Evolutionary conservation across 2,329 filamentous ascomycete species (phyloP).

Genomic region (Chaetomium olivaceum): DNA sequence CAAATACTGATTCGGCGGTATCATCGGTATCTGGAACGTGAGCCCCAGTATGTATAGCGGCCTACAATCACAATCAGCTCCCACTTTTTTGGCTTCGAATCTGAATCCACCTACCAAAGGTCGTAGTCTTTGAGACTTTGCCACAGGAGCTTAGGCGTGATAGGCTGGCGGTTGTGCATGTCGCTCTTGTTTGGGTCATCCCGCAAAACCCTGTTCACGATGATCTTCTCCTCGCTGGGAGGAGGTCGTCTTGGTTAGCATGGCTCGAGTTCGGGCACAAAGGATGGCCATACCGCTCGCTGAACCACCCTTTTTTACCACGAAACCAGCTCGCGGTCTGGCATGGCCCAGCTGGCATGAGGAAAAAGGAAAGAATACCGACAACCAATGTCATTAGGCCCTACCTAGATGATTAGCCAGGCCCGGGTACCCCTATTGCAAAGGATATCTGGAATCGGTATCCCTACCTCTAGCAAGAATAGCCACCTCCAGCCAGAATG

Average conservation of each 20-base stretch:
- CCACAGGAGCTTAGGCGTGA: constrained; percentile 53
- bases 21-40: constrained; percentile 54
- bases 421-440: too few species aligned
- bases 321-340: constrained; percentile 57
- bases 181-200: constrained; percentile 62
- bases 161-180: constrained; percentile 62
- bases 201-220: constrained; percentile 59
- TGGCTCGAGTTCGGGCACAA: background rate
- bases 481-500: constrained; percentile 51
- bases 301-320: constrained; percentile 60
- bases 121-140: constrained; percentile 54
- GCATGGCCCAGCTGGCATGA: constrained; percentile 55
- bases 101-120: constrained; percentile 35
- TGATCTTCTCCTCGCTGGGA: constrained; percentile 55
- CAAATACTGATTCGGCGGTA: constrained; percentile 54
- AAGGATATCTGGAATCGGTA: too few species aligned
- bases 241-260: background rate
- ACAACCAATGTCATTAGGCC: constrained; percentile 48
- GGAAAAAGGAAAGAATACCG: constrained; percentile 53
- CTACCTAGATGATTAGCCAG: constrained; percentile 31
- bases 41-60: constrained; percentile 57
- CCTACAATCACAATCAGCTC: constrained; percentile 31
- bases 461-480: constrained; percentile 55
- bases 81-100: too few species aligned
- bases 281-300: constrained; percentile 42